phyloP scores from a whole-genome alignment of 2,329 filamentous ascomycete genomes.

The Fusarium floridanum region DNA sequence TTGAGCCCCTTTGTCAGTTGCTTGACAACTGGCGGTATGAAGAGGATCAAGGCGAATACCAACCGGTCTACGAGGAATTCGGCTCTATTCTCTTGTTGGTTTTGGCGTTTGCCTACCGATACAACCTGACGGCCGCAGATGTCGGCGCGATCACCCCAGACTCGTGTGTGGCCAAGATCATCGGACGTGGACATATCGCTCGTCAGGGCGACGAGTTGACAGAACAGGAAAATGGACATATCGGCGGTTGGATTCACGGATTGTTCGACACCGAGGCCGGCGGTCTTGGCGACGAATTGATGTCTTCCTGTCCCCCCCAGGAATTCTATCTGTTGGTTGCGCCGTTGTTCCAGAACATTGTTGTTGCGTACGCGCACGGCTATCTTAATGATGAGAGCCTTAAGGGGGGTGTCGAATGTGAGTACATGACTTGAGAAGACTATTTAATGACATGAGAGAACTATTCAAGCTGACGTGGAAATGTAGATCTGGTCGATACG shows the following conservation, averaged over 20 bases:
- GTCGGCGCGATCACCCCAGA: conserved; percentile 71
- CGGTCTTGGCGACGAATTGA: conserved; percentile 82
- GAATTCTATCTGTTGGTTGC: conserved; percentile 85
- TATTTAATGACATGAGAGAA: neutral
- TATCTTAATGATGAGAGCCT: conserved; percentile 77
- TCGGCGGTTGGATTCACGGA: conserved; percentile 81
- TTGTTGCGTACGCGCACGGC: conserved; percentile 76
- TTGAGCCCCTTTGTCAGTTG: conserved; percentile 80
- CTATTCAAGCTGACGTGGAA: conserved; percentile 30
- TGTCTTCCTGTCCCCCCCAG: conserved; percentile 85
- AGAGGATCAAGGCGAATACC: conserved; percentile 86
- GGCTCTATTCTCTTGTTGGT: conserved; percentile 81
- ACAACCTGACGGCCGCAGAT: conserved; percentile 74
- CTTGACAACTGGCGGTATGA: conserved; percentile 86
- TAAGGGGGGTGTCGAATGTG: conserved; percentile 82
- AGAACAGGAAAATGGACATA: conserved; percentile 73
- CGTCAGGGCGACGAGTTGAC: conserved; percentile 71
- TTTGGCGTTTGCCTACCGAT: conserved; percentile 81
- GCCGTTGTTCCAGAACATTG: conserved; percentile 80
- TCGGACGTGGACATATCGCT: conserved; percentile 70
- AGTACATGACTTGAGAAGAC: conserved; percentile 47
- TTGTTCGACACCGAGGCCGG: conserved; percentile 81
- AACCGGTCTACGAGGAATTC: conserved; percentile 89
- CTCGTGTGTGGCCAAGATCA: conserved; percentile 77
- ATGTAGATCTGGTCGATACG: conserved; percentile 78